These are phyloP conservation scores for Agaricus sinodeliciosus DNA, from an alignment of 768 basidiomycete genomes.

Conservation along the genomic window DNA sequence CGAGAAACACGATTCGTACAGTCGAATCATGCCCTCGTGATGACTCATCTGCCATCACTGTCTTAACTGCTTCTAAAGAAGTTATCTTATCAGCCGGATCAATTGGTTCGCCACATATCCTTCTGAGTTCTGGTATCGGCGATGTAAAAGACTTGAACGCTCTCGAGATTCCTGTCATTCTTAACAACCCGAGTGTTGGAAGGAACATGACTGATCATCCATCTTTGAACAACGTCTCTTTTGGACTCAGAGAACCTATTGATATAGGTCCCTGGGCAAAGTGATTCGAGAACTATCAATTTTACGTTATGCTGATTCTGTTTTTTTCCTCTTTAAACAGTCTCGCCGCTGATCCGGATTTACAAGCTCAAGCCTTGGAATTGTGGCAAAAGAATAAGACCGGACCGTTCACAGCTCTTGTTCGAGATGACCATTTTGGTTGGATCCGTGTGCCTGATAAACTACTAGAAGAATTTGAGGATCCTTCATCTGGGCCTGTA, in stretches of 20 bases:
- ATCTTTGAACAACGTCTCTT: neutral
- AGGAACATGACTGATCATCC: slow-evolving; percentile 10
- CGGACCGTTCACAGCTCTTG: slow-evolving; percentile 8
- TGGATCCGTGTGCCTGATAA: slow-evolving; percentile 5
- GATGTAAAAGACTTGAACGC: neutral
- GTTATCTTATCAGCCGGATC: slow-evolving; percentile 11
- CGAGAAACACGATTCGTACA: slow-evolving; percentile 2
- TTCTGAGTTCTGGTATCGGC: slow-evolving; percentile 13
- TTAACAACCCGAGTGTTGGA: slow-evolving; percentile 19
- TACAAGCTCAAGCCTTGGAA: slow-evolving; percentile 3
- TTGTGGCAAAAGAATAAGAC: slow-evolving; percentile 13
- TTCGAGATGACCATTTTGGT: neutral
- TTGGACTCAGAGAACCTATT: neutral
- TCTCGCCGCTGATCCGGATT: neutral
- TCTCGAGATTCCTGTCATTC: neutral
- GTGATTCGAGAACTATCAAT: neutral
- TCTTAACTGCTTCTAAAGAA: slow-evolving; percentile 11
- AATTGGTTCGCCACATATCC: slow-evolving; percentile 12
- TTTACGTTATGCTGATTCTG: too few relatives aligned
- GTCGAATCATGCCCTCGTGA: slow-evolving; percentile 5
- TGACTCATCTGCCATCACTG: neutral
- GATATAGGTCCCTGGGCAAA: slow-evolving; percentile 7
- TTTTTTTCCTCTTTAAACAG: neutral
- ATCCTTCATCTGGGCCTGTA: slow-evolving; percentile 12
- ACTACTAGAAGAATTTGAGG: neutral